Evolutionary conservation across 768 basidiomycete species (phyloP), one percentile per base, ranked within the genome.

Genomic region (Calocybe cyanea): DNA sequence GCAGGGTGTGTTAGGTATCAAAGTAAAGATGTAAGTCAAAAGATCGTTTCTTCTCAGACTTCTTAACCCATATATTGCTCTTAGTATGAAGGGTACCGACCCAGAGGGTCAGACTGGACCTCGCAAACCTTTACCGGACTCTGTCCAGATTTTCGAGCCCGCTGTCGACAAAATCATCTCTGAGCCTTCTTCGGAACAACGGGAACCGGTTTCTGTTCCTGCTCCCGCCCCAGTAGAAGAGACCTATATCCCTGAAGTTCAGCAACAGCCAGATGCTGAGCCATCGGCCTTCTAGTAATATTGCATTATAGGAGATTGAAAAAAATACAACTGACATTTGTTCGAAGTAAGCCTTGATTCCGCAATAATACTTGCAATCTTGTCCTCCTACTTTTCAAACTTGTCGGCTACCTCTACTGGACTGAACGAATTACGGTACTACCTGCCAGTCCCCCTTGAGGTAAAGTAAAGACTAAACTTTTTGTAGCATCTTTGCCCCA

Each of bases 1-100:
- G 59, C 96, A 99, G 68, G 96, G 96, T 83, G 96, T 99, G 41
- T 81, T 99, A 52, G 96, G 96, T 63, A 97, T 99, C 81, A 99
- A 99, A 71, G 96, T 99, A 63, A 99, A 98, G 76, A 99, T 98
- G 93, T 94, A 62, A 43, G 70, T 54, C 17, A 9, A 40, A 15
- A 9, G 40, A 19, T 10, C 7, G 18, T 24, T 31, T 18, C 14
- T 24, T 9, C 20, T 10, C 25, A 14, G 3, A 7, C 1, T 47
- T 28, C 17, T 20, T 37, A 30, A 50, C 66, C 36, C 18, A 30
- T 20, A 25, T 11, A 17, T 28, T 13, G 9, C 35, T 47, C 52
- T 37, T 57, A 95, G 93, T 71, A 99, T 99, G 96, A 94, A 95
- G 72, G 90, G 86, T 41, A 86, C 76, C 66, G 96, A 99, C 67